Base-by-base conservation (phyloP, 208 protist genomes). In the Leishmania guyanensis region DNA sequence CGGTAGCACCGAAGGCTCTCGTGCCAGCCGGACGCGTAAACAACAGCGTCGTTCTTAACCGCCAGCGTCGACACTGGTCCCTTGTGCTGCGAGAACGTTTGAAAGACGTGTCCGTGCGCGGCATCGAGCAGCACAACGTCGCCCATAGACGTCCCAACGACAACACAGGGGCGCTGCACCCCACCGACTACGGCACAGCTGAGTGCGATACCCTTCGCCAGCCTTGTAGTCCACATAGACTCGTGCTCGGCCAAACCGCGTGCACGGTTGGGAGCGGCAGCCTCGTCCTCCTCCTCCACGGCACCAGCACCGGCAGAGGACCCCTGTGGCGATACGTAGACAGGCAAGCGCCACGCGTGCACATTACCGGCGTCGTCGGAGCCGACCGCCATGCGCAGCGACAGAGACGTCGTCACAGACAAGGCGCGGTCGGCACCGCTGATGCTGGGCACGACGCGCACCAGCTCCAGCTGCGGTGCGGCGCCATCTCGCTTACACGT, bases 21-120 rank as follows among this genome's bases (percentile, higher is more conserved):
- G 84, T 98, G 94, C 93, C 93, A 98, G 36, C 94, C 94, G 0
- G 92, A 95, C 73, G 91, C 93, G 75, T 90, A 98, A 43, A 98
- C 89, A 26, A 84, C 80, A 22, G 73, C 73, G 53, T 88, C 84
- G 68, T 58, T 72, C n/a, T 87, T 83, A 56, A 95, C 82, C 22
- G 43, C 72, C 64, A 85, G 73, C 48, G 93, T 91, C 77, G 85
- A 89, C 75, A 98, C 85, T 8, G 94, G 94, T 3, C 94, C 94
- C 66, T 94, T 93, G 81, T 98, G 94, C 79, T 94, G 92, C 20
- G 92, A 90, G 77, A 96, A 98, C 80, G 86, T 94, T 58, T 88
- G 79, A 51, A 95, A 81, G 66, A 91, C 79, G 62, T 91, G 84
- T 16, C 94, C 94, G 78, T 92, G 89, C 14, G 75, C 62, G 17